A percentile compares a stretch with the other conserved stretches of the same genome.
Evolutionary conservation across 1,139 yeast species (phyloP).

Genomic region (Zhuliangozyma parablackwelliae): DNA sequence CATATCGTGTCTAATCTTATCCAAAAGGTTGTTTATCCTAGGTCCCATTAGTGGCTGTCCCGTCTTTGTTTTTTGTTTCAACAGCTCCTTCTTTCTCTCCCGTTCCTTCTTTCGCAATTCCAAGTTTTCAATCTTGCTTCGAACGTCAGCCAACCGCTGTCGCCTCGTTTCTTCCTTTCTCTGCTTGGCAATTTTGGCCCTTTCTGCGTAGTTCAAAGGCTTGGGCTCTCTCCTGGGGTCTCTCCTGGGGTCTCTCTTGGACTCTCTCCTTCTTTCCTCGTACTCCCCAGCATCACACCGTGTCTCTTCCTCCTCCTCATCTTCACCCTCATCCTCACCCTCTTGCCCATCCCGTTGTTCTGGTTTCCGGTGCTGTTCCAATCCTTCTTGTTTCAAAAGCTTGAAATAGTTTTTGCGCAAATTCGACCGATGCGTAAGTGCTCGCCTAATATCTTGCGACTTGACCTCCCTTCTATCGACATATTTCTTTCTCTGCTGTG

Average conservation of each 20-base stretch:
- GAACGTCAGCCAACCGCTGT: constrained; percentile 24
- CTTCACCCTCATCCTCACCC: background rate
- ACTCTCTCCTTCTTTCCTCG: background rate
- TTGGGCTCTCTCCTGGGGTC: constrained; percentile 10
- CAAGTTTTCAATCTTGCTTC: constrained; percentile 18
- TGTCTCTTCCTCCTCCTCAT: constrained; percentile 5
- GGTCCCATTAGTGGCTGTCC: constrained; percentile 96
- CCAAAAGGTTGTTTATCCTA: constrained; percentile 71
- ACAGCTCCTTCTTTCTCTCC: constrained; percentile 44
- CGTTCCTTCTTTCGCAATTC: constrained; percentile 23
- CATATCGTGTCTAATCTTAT: constrained; percentile 60
- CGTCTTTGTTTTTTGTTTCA: constrained; percentile 56
- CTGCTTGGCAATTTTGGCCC: constrained; percentile 42
- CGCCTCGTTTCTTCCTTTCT: constrained; percentile 37
- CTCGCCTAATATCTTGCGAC: constrained; percentile 62
- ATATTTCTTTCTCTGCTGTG: constrained; percentile 14
- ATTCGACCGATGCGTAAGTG: constrained; percentile 78
- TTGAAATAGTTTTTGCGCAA: constrained; percentile 80
- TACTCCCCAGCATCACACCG: background rate
- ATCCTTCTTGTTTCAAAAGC: constrained; percentile 68
- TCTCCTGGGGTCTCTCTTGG: constrained; percentile 13
- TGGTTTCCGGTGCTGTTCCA: constrained; percentile 7
- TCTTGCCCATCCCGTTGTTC: constrained; percentile 2
- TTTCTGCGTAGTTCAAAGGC: constrained; percentile 39
- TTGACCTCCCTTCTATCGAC: constrained; percentile 40